Conservation (phyloP, 2,329 filamentous ascomycete species). For the Aspergillus phoenicis region DNA sequence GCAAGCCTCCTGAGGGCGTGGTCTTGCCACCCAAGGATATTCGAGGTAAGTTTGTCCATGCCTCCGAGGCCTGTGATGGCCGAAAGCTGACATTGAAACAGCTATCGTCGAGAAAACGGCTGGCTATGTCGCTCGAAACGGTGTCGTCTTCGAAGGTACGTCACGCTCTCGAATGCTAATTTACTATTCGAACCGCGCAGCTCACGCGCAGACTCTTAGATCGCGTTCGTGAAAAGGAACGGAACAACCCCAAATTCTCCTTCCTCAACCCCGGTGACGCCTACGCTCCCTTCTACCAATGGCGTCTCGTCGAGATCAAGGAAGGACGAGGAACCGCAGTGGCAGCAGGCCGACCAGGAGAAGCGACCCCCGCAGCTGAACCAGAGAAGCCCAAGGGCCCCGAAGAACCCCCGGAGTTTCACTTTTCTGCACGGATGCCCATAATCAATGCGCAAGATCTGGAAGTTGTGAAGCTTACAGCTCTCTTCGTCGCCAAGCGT, state of each 20-base stretch:
- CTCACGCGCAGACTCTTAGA: constrained; percentile 47
- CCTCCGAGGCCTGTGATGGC: background rate
- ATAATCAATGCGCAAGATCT: constrained; percentile 95
- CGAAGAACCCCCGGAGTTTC: constrained; percentile 80
- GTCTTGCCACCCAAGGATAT: constrained; percentile 86
- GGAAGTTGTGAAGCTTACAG: constrained; percentile 72
- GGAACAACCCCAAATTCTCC: constrained; percentile 83
- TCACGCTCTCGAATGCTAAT: background rate
- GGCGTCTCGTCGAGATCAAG: constrained; percentile 84
- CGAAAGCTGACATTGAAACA: constrained; percentile 36
- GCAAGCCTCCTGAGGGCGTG: constrained; percentile 78
- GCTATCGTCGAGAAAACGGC: constrained; percentile 89
- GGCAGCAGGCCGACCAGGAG: constrained; percentile 72
- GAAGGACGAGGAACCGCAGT: constrained; percentile 79
- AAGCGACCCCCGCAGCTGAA: constrained; percentile 56
- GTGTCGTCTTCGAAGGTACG: constrained; percentile 66
- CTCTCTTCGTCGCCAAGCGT: constrained; percentile 89
- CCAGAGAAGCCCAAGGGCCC: constrained; percentile 76
- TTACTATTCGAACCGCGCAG: background rate
- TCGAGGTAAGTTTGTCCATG: constrained; percentile 53
- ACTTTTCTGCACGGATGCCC: constrained; percentile 95
- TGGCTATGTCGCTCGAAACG: constrained; percentile 77
- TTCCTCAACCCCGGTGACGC: constrained; percentile 80
- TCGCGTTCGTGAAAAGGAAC: constrained; percentile 81
- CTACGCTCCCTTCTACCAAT: constrained; percentile 86